These are phyloP conservation scores for Juncus effusus DNA, from an alignment of 176 grass and related monocot genomes.

Conservation along the genomic window DNA sequence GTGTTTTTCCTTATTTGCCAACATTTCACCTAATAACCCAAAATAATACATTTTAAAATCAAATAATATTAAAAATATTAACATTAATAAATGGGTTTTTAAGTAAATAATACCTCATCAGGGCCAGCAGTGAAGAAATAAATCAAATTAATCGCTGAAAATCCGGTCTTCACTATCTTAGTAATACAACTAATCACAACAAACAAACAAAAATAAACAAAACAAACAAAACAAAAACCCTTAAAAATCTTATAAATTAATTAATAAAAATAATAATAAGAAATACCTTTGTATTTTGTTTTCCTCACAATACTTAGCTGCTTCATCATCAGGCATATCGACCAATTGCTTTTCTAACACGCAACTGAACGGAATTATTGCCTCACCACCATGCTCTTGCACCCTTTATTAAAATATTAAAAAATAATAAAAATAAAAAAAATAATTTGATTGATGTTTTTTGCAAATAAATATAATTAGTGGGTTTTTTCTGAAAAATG, in stretches of 20 bases:
- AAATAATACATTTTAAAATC: slow-evolving; percentile 10
- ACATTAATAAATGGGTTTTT: slow-evolving; percentile 14
- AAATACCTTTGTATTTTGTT: slow-evolving; percentile 70
- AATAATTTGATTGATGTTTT: slow-evolving; percentile 3
- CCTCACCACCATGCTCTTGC: slow-evolving; percentile 87
- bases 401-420: slow-evolving; percentile 50
- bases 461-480: slow-evolving; percentile 15
- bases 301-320: slow-evolving; percentile 90
- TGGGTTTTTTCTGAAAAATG: not conserved
- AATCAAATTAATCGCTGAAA: slow-evolving; percentile 95
- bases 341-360: slow-evolving; percentile 74
- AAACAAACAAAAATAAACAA: slow-evolving; percentile 9
- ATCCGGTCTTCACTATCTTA: slow-evolving; percentile 98
- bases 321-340: slow-evolving; percentile 97
- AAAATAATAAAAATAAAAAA: slow-evolving; percentile 2
- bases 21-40: slow-evolving; percentile 73
- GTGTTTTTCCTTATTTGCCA: slow-evolving; percentile 93
- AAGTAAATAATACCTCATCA: slow-evolving; percentile 59
- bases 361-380: slow-evolving; percentile 93
- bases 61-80: slow-evolving; percentile 6
- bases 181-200: slow-evolving; percentile 54
- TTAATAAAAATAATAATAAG: not conserved
- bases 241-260: not conserved
- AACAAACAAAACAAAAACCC: slow-evolving; percentile 18
- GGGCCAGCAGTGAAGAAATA: slow-evolving; percentile 99